These are phyloP conservation scores for Plantago elongata DNA, from an alignment of 257 asterid genomes.

Conservation along the genomic window DNA sequence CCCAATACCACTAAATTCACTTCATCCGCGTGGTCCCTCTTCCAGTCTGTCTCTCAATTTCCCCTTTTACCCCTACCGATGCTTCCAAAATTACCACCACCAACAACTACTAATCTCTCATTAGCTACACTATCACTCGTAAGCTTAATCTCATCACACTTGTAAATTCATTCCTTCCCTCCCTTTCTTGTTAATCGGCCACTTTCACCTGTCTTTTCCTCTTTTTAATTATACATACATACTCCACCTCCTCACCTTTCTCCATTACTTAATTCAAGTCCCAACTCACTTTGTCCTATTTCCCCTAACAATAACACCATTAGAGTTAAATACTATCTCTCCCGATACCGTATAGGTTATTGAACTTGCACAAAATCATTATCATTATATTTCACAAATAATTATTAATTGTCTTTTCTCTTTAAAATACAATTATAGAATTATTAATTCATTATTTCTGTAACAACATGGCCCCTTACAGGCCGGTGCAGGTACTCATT, in stretches of 20 bases:
- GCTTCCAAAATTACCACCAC: background rate
- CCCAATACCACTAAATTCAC: constrained; percentile 7
- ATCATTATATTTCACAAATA: no score
- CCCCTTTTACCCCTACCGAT: constrained; percentile 23
- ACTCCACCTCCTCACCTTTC: no score
- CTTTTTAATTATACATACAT: background rate
- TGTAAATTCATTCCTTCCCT: constrained; percentile 1
- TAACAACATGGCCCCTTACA: no score
- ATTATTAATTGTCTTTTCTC: no score
- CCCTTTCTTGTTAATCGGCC: background rate
- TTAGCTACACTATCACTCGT: constrained; percentile 7
- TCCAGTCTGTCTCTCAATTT: constrained; percentile 29
- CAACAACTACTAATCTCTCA: constrained; percentile 3
- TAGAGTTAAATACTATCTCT: background rate
- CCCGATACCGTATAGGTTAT: no score
- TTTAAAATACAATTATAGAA: no score
- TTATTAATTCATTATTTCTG: no score
- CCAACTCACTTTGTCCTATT: background rate
- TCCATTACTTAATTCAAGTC: no score
- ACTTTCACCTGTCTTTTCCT: background rate
- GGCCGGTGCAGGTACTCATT: no score
- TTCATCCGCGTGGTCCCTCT: constrained; percentile 31
- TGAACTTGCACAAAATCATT: no score
- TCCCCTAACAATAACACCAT: background rate
- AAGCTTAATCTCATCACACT: background rate